phyloP scores from a whole-genome alignment of 176 grass and related monocot genomes.

The Oryza coarctata region DNA sequence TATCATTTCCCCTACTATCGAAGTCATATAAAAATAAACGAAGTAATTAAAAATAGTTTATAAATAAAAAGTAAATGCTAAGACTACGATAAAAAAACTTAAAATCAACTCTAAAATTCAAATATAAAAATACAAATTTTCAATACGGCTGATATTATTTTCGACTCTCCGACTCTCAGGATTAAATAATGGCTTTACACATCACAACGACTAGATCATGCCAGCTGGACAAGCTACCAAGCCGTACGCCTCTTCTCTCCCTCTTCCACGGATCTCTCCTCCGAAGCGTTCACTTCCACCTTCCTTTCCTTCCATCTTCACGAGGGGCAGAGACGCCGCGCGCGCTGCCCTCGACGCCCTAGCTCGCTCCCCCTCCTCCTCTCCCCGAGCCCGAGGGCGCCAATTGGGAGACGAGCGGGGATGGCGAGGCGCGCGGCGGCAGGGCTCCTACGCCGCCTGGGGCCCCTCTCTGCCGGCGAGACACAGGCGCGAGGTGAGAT shows the following conservation, averaged over 20 bases:
- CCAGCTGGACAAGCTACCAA: neutral
- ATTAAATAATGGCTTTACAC: neutral
- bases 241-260: neutral
- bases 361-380: too few species aligned
- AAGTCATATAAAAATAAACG: too few species aligned
- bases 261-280: neutral
- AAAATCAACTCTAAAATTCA: too few species aligned
- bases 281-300: neutral
- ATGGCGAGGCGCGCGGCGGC: constrained; percentile 30
- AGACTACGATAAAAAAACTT: too few species aligned
- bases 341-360: neutral
- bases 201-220: neutral
- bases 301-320: neutral
- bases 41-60: too few species aligned
- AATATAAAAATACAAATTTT: too few species aligned
- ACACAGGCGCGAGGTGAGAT: constrained; percentile 20
- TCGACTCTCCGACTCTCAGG: too few species aligned
- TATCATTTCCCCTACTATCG: too few species aligned
- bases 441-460: constrained; percentile 28
- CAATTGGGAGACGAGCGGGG: neutral
- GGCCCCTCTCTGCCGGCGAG: neutral
- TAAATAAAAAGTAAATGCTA: too few species aligned
- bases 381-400: neutral
- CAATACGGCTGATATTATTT: too few species aligned
- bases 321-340: too few species aligned